These are phyloP conservation scores for Ostreobium quekettii DNA, from an alignment of 139 green algal genomes.

Conservation along the genomic window DNA sequence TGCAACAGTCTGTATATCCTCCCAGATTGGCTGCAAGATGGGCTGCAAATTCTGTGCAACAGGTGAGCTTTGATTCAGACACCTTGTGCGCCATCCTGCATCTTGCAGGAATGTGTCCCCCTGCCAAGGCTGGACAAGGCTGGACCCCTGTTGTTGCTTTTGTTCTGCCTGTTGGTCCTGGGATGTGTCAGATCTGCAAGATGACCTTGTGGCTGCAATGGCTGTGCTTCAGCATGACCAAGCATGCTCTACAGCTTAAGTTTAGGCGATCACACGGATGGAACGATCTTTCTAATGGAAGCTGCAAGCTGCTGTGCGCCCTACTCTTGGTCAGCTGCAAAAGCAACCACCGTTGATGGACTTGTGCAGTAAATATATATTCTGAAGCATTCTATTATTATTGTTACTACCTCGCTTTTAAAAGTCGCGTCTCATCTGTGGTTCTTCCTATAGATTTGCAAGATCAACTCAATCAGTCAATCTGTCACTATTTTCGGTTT, in stretches of 20 bases:
- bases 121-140: no score
- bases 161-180: no score
- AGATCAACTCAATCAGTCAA: no score
- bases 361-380: no score
- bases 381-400: no score
- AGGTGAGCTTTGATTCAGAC: constrained; percentile 31
- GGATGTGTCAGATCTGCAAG: no score
- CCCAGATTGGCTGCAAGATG: constrained; percentile 88
- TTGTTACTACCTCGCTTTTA: constrained; percentile 1
- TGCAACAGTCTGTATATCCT: constrained; percentile 77
- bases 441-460: no score
- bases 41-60: constrained; percentile 97
- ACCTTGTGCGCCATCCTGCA: neutral
- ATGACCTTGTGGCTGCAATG: no score
- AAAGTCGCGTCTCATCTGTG: neutral
- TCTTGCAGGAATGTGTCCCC: neutral
- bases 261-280: neutral
- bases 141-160: no score
- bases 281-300: neutral
- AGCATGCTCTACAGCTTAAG: no score
- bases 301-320: neutral
- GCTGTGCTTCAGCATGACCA: no score
- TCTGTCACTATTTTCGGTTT: no score
- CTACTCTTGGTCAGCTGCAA: neutral
- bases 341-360: neutral